These are phyloP conservation scores for Flaveria sonorensis DNA, from an alignment of 129 eudicot genomes.

Conservation along the genomic window DNA sequence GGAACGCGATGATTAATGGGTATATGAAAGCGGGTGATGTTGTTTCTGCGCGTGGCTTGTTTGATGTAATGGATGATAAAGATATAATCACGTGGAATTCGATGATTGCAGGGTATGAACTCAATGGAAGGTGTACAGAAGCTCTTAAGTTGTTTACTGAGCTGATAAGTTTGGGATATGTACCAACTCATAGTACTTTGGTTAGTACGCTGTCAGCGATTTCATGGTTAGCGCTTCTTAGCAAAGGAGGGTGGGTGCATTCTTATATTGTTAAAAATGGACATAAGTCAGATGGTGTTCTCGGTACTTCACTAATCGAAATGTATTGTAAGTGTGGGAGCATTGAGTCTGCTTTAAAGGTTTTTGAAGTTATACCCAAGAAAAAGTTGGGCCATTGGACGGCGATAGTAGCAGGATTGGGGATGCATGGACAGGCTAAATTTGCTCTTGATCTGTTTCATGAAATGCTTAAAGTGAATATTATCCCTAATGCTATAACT, in stretches of 20 bases:
- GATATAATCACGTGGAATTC: conserved; percentile 43
- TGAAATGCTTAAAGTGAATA: conserved; percentile 33
- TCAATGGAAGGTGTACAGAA: conserved; percentile 33
- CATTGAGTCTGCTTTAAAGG: conserved; percentile 40
- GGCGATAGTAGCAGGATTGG: conserved; percentile 46
- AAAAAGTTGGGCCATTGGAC: conserved; percentile 53
- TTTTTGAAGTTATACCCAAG: conserved; percentile 34
- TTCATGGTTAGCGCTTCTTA: conserved; percentile 37
- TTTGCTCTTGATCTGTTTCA: conserved; percentile 40
- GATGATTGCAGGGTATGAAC: conserved; percentile 46
- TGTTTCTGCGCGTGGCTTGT: conserved; percentile 31
- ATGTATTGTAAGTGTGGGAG: conserved; percentile 54
- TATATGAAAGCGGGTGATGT: conserved; percentile 46
- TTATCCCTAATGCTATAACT: conserved; percentile 44
- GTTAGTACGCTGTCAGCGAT: conserved; percentile 47
- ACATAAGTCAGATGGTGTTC: conserved; percentile 37
- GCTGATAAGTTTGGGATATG: conserved; percentile 29
- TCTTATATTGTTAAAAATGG: conserved; percentile 42
- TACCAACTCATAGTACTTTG: conserved; percentile 45
- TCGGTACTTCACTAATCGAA: conserved; percentile 43
- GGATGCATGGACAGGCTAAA: conserved; percentile 43
- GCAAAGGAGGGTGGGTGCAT: conserved; percentile 47
- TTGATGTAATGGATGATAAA: conserved; percentile 37
- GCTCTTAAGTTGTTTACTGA: conserved; percentile 38
- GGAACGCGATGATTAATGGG: conserved; percentile 53